A percentile compares a stretch with the other conserved stretches of the same genome.
phyloP scores from a whole-genome alignment of 2,329 filamentous ascomycete genomes.

The Ophiostoma ips region DNA sequence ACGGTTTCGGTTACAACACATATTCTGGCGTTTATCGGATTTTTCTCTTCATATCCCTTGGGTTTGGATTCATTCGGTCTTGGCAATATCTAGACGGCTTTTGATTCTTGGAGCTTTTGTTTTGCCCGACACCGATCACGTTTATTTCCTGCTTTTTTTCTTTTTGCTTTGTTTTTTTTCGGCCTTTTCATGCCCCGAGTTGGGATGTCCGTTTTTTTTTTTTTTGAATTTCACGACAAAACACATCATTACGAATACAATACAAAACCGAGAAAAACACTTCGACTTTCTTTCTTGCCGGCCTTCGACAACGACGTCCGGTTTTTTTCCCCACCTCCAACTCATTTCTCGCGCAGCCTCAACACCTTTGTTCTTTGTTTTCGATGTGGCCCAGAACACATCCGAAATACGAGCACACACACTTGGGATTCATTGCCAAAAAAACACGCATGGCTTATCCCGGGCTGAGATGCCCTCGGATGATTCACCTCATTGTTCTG shows the following conservation, averaged over 20 bases:
- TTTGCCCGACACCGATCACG: neutral
- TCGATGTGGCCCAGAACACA: too few species aligned
- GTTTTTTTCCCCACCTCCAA: neutral
- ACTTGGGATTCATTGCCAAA: too few species aligned
- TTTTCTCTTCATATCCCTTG: conserved; percentile 3
- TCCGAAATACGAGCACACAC: too few species aligned
- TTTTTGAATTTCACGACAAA: conserved; percentile 4
- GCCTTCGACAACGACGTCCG: neutral
- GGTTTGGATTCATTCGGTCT: conserved; percentile 3
- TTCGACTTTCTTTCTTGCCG: neutral
- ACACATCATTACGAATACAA: conserved; percentile 6
- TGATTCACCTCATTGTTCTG: too few species aligned
- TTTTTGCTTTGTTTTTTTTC: neutral
- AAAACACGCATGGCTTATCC: too few species aligned
- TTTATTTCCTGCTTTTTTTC: neutral
- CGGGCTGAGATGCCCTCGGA: too few species aligned
- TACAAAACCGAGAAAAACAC: conserved; percentile 4
- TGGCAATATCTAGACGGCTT: conserved; percentile 1
- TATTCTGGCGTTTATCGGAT: neutral
- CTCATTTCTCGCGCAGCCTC: neutral
- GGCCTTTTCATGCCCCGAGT: too few species aligned
- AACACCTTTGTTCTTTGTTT: too few species aligned
- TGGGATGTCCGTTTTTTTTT: neutral
- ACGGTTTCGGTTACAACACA: conserved; percentile 1
- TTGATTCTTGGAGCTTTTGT: neutral